Evolutionary conservation across 345 rosid genomes (phyloP), one percentile per base, ranked within the genome.

Genomic region (Eucalyptus marginata): DNA sequence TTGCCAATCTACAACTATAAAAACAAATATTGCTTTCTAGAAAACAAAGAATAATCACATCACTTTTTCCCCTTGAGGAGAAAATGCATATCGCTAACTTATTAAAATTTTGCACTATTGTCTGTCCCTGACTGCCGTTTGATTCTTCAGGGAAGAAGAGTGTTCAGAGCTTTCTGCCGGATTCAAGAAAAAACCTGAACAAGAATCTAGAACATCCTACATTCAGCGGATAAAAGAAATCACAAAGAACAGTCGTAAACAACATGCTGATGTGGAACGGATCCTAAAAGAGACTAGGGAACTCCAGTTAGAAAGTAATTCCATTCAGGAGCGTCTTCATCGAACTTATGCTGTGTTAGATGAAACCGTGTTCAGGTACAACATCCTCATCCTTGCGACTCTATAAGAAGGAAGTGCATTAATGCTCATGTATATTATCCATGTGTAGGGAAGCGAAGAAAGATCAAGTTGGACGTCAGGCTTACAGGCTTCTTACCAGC

Each of bases 241-340:
- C 44, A 94, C 99, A 0, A 96, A 95, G 90, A 97, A 96, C 91
- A 95, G 98, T 88, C 91, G 96, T 76, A 96, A 97, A 93, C 95
- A 94, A 90, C 98, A 96, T 87, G 92, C 93, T 86, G 99, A 97
- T 88, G 92, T 96, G 54, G 96, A 95, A 89, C 92, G 92, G 86
- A 97, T 97, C 86, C 90, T 95, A 90, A 92, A 91, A 90, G 99
- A 96, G 88, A 97, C 96, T 29, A 94, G 98, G 93, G 96, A 92
- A 92, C 94, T 97, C 88, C 99, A 97, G 90, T 86, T 95, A 89
- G 96, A 97, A 90, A 97, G 98, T 89, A 97, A 97, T 90, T 93
- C 95, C 88, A 95, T 96, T 86, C 97, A 89, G 92, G 99, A 96
- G 89, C 93, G 99, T 87, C 97, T 97, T 88, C 95, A 95, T 92